Conservation (phyloP, 2,329 filamentous ascomycete species). For the Aspergillus sp. region DNA sequence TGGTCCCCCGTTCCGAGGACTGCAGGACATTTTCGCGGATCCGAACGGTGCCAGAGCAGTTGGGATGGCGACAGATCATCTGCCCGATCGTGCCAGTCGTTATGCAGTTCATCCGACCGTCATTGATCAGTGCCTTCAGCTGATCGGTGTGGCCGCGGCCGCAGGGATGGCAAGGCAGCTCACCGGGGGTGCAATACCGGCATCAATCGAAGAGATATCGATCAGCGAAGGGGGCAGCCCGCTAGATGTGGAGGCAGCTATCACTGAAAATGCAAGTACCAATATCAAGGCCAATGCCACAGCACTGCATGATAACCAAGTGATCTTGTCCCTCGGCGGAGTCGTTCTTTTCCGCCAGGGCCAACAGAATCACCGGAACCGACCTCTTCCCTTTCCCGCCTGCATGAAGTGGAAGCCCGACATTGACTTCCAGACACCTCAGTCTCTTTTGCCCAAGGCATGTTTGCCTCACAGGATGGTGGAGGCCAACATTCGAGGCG, state of each 20-base stretch:
- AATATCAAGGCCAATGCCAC: constrained; percentile 2
- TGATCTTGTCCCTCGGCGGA: constrained; percentile 1
- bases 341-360: constrained; percentile 4
- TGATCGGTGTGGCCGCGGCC: constrained; percentile 7
- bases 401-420: constrained; percentile 3
- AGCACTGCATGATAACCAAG: background rate
- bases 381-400: background rate
- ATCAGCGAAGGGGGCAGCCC: background rate
- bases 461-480: too few relatives aligned
- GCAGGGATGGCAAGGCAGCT: too few relatives aligned
- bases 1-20: constrained; percentile 10
- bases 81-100: background rate
- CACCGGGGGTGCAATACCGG: too few relatives aligned
- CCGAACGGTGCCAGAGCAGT: background rate
- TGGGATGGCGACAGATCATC: background rate
- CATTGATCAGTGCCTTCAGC: constrained; percentile 12
- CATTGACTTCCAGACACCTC: too few relatives aligned
- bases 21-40: constrained; percentile 9
- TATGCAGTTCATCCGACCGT: constrained; percentile 9
- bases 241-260: constrained; percentile 4
- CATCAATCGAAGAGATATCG: too few relatives aligned
- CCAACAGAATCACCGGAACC: constrained; percentile 2
- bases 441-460: too few relatives aligned
- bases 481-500: too few relatives aligned
- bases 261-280: constrained; percentile 1